Base-by-base conservation (phyloP, 148 eudicot genomes). In the Mesembryanthemum crystallinum region DNA sequence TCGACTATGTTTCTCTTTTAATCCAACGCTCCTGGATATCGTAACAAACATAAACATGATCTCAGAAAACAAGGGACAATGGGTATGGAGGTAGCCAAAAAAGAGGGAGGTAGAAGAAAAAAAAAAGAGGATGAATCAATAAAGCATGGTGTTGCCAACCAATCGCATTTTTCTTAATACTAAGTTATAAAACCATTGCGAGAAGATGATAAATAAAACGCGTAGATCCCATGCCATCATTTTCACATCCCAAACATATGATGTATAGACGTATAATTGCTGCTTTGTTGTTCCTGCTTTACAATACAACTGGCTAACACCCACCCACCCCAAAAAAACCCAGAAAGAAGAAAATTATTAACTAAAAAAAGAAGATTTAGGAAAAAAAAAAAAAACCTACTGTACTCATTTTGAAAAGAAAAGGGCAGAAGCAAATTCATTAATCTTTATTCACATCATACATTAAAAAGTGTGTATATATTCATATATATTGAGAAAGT, bases 401-500 rank as follows among this genome's bases (percentile, higher is more conserved):
- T 25, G 43, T 43, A 52, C 52, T 45, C 33, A 45, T 67, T 42
- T 23, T 12, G 28, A 3, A 66, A 66, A 32, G 49, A 7, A 7
- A 37, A 32, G 52, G 15, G 29, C 64, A 43, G 61, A 51, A 15
- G 12, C 51, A 42, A 29, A 29, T 74, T 64, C 61, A 74, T 74
- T n/a, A n/a, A n/a, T n/a, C n/a, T n/a, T n/a, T 64, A 49, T 64
- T 32, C 24, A 33, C 45, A n/a, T 64, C 61, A 71, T 80, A 75
- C 65, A 80, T 35, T 75, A 10, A 29, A 47, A 69, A n/a, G 33
- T 57, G 74, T 57, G 54, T 54, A 33, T 13, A 42, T 32, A 17
- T 63, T 57, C 28, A 64, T 24, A 60, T 49, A 66, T 71, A 80
- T 70, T 49, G 76, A 66, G 54, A 43, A 58, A 74, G 68, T 20